A percentile compares a stretch with the other conserved stretches of the same genome.
These are phyloP conservation scores for Tieghemiomyces parasiticus DNA, from an alignment of 192 early-diverging fungal genomes.

Conservation along the genomic window DNA sequence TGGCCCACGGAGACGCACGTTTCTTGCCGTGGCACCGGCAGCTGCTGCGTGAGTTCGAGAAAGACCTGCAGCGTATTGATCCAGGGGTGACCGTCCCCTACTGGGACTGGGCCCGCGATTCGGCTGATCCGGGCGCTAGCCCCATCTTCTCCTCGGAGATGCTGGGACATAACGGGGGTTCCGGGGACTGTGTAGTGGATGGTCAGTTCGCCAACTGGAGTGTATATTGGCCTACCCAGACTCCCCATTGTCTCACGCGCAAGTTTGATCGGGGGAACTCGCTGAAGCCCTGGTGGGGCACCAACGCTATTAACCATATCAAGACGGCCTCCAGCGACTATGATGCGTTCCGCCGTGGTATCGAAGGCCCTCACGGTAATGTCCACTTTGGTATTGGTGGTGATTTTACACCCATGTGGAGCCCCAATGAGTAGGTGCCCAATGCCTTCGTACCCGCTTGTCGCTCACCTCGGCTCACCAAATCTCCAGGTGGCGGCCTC, in stretches of 20 bases:
- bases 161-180: slow-evolving; percentile 27
- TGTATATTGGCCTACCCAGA: slow-evolving; percentile 13
- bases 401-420: slow-evolving; percentile 34
- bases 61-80: slow-evolving; percentile 30
- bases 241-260: slow-evolving; percentile 2
- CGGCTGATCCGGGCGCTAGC: slow-evolving; percentile 27
- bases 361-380: slow-evolving; percentile 33
- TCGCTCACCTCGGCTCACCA: no score
- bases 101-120: slow-evolving; percentile 46
- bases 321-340: slow-evolving; percentile 4
- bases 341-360: slow-evolving; percentile 14
- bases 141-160: slow-evolving; percentile 18
- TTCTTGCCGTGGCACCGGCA: slow-evolving; percentile 37
- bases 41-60: slow-evolving; percentile 32
- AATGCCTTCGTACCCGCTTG: no score
- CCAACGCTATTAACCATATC: background rate
- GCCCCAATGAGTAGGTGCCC: slow-evolving; percentile 25
- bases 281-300: slow-evolving; percentile 7
- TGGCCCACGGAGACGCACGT: slow-evolving; percentile 7
- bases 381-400: slow-evolving; percentile 32
- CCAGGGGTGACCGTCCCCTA: slow-evolving; percentile 36
- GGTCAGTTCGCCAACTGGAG: slow-evolving; percentile 34
- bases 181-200: slow-evolving; percentile 30
- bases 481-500: no score
- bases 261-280: background rate